These are phyloP conservation scores for Immersiella caudata DNA, from an alignment of 495 filamentous ascomycete genomes.

Conservation along the genomic window DNA sequence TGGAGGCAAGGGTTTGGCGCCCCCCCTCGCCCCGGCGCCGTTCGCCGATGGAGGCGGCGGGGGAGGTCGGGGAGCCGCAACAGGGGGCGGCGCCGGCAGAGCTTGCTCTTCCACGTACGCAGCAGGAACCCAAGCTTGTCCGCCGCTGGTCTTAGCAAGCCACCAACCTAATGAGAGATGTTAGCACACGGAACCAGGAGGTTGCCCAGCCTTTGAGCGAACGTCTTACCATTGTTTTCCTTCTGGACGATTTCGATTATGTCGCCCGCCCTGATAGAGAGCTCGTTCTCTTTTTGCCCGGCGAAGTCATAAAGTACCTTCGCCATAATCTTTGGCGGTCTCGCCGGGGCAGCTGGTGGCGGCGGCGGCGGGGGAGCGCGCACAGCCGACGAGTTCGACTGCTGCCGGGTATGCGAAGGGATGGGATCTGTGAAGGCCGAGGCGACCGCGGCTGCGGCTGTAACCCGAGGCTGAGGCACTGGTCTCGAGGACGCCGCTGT, in stretches of 20 bases:
- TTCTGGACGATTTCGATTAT: conserved; percentile 84
- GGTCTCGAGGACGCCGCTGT: conserved; percentile 42
- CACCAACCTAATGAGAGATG: conserved; percentile 74
- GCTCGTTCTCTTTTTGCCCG: conserved; percentile 76
- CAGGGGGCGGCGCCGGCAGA: conserved; percentile 52
- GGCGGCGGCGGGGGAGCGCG: conserved; percentile 68
- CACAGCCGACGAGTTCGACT: conserved; percentile 51
- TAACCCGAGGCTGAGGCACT: conserved; percentile 48
- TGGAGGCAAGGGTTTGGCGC: conserved; percentile 75
- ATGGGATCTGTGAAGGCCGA: conserved; percentile 36
- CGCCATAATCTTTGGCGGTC: conserved; percentile 71
- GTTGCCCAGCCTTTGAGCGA: not conserved
- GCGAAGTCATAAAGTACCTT: conserved; percentile 88
- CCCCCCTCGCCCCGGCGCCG: conserved; percentile 51
- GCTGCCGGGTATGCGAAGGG: conserved; percentile 49
- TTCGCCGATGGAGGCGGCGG: conserved; percentile 52
- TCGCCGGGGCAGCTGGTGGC: conserved; percentile 70
- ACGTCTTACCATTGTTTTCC: conserved; percentile 82
- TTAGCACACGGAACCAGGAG: conserved; percentile 20
- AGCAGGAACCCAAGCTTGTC: conserved; percentile 89
- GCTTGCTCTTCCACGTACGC: conserved; percentile 87
- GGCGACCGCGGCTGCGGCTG: conserved; percentile 32
- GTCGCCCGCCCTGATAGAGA: conserved; percentile 75
- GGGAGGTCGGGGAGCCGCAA: conserved; percentile 48
- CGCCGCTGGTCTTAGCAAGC: conserved; percentile 72